These are phyloP conservation scores for Arthrobotrys megalospora DNA, from an alignment of 2,329 filamentous ascomycete genomes.

Conservation along the genomic window DNA sequence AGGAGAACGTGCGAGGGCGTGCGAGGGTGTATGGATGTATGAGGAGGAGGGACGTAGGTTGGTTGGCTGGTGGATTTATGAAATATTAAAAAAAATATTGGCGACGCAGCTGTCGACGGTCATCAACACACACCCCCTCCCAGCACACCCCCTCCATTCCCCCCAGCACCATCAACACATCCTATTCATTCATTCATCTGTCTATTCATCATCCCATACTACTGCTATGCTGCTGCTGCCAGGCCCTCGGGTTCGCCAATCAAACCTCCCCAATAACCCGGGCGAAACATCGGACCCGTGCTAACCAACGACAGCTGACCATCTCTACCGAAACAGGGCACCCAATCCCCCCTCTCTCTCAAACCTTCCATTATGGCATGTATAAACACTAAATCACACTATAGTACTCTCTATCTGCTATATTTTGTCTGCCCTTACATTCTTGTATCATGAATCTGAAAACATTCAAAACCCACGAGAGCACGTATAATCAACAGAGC, in stretches of 20 bases:
- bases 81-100: constrained; percentile 21
- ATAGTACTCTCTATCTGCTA: neutral
- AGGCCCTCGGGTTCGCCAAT: constrained; percentile 21
- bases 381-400: neutral
- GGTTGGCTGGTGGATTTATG: neutral
- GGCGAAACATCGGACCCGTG: too few relatives aligned
- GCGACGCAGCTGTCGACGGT: constrained; percentile 1
- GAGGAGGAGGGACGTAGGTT: neutral
- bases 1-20: neutral
- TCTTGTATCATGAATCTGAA: too few relatives aligned
- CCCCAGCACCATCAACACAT: neutral
- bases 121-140: constrained; percentile 8
- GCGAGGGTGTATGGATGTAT: neutral
- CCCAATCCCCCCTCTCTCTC: constrained; percentile 21
- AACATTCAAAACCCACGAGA: too few relatives aligned
- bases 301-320: neutral
- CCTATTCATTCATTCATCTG: constrained; percentile 1
- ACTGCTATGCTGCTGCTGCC: neutral
- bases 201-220: neutral
- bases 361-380: neutral
- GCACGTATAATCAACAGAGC: neutral
- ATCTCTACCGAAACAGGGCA: constrained; percentile 19
- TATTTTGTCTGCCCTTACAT: neutral
- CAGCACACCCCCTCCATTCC: neutral
- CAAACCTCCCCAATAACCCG: neutral